phyloP scores from a whole-genome alignment of 768 basidiomycete species.

The Mycena galericulata region DNA sequence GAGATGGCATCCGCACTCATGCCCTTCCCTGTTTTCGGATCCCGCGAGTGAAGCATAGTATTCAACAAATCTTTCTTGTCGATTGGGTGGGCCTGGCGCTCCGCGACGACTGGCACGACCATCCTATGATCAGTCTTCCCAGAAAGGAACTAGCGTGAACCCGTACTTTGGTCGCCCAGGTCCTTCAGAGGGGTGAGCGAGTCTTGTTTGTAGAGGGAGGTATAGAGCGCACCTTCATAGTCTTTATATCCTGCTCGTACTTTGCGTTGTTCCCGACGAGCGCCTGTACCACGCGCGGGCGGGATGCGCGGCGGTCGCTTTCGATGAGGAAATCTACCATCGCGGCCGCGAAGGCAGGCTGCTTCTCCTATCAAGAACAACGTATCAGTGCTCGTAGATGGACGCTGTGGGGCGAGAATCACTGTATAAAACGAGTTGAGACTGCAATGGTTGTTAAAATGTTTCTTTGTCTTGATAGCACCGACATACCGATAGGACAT shows the following conservation, averaged over 20 bases:
- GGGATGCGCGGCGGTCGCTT: constrained; percentile 46
- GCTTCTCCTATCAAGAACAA: constrained; percentile 35
- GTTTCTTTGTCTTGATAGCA: neutral
- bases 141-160: too few relatives aligned
- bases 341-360: constrained; percentile 51
- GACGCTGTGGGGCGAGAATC: constrained; percentile 38
- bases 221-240: too few relatives aligned
- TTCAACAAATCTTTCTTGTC: constrained; percentile 59
- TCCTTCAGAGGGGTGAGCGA: constrained; percentile 56
- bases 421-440: constrained; percentile 9
- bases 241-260: constrained; percentile 53
- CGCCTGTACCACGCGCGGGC: constrained; percentile 48
- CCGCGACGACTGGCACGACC: constrained; percentile 57
- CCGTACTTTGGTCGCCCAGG: constrained; percentile 53
- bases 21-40: constrained; percentile 55
- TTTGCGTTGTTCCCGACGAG: constrained; percentile 50
- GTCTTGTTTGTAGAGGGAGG: too few relatives aligned
- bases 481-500: neutral
- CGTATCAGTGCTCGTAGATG: neutral
- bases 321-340: constrained; percentile 58
- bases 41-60: constrained; percentile 57
- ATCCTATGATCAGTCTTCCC: too few relatives aligned
- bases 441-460: constrained; percentile 36
- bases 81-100: constrained; percentile 50
- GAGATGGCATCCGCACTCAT: constrained; percentile 56